These are phyloP conservation scores for Cytospora leucostoma DNA, from an alignment of 2,329 filamentous ascomycete species.

Conservation along the genomic window DNA sequence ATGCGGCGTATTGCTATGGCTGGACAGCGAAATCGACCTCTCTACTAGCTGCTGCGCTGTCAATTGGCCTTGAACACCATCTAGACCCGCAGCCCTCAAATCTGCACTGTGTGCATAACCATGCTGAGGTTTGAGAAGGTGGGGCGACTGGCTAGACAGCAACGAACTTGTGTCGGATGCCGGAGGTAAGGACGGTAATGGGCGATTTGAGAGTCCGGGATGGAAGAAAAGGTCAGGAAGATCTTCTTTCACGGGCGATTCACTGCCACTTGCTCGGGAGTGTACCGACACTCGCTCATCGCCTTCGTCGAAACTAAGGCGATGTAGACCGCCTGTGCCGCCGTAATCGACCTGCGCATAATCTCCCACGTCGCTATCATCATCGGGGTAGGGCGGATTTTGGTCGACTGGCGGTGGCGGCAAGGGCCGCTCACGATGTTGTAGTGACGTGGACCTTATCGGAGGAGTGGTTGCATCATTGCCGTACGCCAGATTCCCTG, in stretches of 20 bases:
- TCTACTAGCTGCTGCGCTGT: constrained; percentile 54
- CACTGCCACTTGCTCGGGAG: constrained; percentile 59
- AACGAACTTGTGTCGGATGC: constrained; percentile 62
- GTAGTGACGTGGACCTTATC: constrained; percentile 35
- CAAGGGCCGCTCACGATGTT: constrained; percentile 23
- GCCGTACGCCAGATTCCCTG: constrained; percentile 54
- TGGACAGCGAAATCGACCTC: constrained; percentile 80
- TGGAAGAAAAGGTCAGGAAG: constrained; percentile 94
- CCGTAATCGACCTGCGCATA: constrained; percentile 77
- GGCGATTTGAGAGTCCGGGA: constrained; percentile 71
- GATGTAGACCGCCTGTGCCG: constrained; percentile 85
- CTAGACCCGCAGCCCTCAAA: constrained; percentile 48
- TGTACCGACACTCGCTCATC: constrained; percentile 71
- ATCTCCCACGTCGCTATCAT: constrained; percentile 38
- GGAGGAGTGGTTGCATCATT: constrained; percentile 47
- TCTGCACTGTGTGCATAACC: constrained; percentile 52
- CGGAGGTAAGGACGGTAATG: constrained; percentile 62
- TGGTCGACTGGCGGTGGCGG: constrained; percentile 40
- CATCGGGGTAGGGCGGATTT: constrained; percentile 46
- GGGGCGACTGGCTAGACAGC: constrained; percentile 48
- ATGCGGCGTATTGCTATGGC: constrained; percentile 77
- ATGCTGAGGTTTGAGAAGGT: constrained; percentile 50
- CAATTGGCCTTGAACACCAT: constrained; percentile 43
- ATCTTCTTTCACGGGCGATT: constrained; percentile 69
- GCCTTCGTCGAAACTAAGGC: constrained; percentile 89